Evolutionary conservation across 805 yeast species (phyloP).

Genomic region (Saccharomycopsis guyanensis): DNA sequence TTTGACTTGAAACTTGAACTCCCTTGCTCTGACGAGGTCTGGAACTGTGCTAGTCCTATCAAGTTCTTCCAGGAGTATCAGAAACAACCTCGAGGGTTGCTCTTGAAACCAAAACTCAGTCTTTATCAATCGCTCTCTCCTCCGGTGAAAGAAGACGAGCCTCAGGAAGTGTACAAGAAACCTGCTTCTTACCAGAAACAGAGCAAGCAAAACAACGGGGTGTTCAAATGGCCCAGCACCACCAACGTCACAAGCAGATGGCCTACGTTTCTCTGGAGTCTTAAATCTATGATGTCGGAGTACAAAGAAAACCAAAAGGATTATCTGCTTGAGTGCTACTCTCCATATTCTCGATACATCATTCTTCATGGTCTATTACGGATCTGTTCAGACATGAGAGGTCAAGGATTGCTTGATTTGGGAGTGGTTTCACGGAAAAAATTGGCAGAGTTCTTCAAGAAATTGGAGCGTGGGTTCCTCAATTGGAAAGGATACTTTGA

Average conservation of each 20-base stretch:
- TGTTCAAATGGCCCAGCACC: too few relatives aligned
- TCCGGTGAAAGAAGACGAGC: too few relatives aligned
- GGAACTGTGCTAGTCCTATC: conserved; percentile 30
- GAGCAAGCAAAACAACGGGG: conserved; percentile 23
- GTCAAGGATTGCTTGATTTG: conserved; percentile 25
- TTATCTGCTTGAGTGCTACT: conserved; percentile 30
- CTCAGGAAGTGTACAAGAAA: not conserved
- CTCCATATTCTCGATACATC: conserved; percentile 30
- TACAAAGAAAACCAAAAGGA: conserved; percentile 28
- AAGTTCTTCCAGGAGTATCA: conserved; percentile 25
- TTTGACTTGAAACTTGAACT: conserved; percentile 39
- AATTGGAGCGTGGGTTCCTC: conserved; percentile 27
- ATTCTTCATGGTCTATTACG: conserved; percentile 30
- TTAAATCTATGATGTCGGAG: conserved; percentile 29
- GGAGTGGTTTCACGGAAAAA: conserved; percentile 25
- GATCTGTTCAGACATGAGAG: conserved; percentile 25
- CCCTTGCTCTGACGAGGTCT: conserved; percentile 39
- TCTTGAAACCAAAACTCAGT: not conserved
- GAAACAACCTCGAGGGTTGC: conserved; percentile 26
- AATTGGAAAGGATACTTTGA: conserved; percentile 32
- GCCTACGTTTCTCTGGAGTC: conserved; percentile 33
- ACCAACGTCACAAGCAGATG: conserved; percentile 25
- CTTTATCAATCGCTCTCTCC: too few relatives aligned
- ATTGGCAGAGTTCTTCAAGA: conserved; percentile 25
- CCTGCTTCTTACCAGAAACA: not conserved